A percentile compares a stretch with the other conserved stretches of the same genome.
These are phyloP conservation scores for Starmerella apicola DNA, from an alignment of 805 yeast species.

Conservation along the genomic window DNA sequence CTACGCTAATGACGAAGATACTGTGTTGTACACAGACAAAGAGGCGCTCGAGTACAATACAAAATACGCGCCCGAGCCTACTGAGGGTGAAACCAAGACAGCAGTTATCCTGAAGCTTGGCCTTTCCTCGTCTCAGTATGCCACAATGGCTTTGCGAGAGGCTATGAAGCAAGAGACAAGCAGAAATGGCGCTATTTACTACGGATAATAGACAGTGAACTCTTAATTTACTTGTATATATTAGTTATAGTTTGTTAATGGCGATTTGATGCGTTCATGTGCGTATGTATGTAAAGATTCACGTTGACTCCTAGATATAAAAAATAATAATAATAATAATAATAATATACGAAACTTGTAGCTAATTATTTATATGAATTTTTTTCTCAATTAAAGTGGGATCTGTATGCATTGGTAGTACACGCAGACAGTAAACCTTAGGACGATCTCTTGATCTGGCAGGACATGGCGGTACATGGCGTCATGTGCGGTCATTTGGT, in stretches of 20 bases:
- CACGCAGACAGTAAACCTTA: no score
- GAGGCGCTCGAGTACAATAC: slow-evolving; percentile 33
- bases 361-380: no score
- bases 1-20: slow-evolving; percentile 54
- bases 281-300: no score
- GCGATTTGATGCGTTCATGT: no score
- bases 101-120: slow-evolving; percentile 70
- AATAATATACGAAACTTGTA: no score
- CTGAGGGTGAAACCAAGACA: slow-evolving; percentile 30
- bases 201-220: background rate
- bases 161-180: slow-evolving; percentile 43
- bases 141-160: slow-evolving; percentile 95
- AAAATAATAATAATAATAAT: no score
- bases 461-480: no score
- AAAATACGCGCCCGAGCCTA: slow-evolving; percentile 13
- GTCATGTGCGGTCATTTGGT: no score
- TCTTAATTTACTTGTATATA: background rate
- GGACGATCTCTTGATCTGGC: no score
- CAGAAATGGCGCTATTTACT: slow-evolving; percentile 21
- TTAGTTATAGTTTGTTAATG: no score
- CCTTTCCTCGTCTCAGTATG: slow-evolving; percentile 79
- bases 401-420: no score
- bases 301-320: background rate
- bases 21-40: slow-evolving; percentile 68
- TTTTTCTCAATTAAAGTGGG: no score